These are phyloP conservation scores for Zoysia matrella DNA, from an alignment of 202 grass and related monocot genomes.

Conservation along the genomic window DNA sequence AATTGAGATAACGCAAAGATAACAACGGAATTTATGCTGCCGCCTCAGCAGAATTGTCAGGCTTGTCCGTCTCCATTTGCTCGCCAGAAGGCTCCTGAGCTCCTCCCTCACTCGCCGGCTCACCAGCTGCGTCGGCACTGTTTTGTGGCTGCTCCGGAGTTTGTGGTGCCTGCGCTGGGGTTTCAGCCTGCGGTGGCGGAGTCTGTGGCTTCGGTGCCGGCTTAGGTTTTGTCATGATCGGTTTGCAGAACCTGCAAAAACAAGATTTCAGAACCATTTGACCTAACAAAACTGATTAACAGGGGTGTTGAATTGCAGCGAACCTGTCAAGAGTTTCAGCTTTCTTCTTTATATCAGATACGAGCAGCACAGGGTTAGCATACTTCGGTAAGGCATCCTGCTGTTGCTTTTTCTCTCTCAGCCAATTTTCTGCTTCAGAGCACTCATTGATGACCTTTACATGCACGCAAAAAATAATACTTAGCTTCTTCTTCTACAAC, in stretches of 20 bases:
- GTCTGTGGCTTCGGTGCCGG: constrained; percentile 75
- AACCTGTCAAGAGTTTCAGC: constrained; percentile 58
- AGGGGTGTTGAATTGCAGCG: background rate
- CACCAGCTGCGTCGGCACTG: constrained; percentile 9
- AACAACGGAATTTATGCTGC: background rate
- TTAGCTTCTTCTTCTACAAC: no score
- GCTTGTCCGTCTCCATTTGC: constrained; percentile 79
- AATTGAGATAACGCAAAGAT: background rate
- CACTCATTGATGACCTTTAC: no score
- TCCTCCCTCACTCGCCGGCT: constrained; percentile 38
- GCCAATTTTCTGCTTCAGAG: no score
- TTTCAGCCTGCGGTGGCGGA: constrained; percentile 44
- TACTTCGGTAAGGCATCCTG: no score
- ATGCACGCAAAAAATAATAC: no score
- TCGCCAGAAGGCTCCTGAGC: constrained; percentile 36
- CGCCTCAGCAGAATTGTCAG: constrained; percentile 15
- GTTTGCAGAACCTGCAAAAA: constrained; percentile 68
- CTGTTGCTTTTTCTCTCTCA: no score
- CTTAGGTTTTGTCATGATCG: constrained; percentile 74
- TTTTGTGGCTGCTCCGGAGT: constrained; percentile 55
- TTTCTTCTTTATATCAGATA: no score
- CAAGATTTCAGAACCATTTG: background rate
- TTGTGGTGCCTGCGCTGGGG: constrained; percentile 43
- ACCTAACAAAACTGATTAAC: background rate
- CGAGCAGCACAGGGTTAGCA: no score